Evolutionary conservation across 148 eudicot genomes (phyloP), one percentile per base, ranked within the genome.

Genomic region (Chenopodium album): DNA sequence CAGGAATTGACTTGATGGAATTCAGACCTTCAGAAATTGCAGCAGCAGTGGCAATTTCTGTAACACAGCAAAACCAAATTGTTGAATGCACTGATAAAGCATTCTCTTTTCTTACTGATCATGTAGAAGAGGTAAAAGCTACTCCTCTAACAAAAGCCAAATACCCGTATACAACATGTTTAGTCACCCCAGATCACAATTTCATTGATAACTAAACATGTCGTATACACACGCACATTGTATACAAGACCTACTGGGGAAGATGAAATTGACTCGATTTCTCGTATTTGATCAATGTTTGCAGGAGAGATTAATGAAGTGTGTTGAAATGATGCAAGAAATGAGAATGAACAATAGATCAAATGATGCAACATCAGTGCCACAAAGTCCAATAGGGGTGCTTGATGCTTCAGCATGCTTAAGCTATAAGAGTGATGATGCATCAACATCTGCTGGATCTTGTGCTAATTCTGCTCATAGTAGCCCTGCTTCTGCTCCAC

Each of bases 21-120:
- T 96, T 91, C 92, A 94, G 78, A 89, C 91, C 98, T 68, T 94
- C 97, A 84, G 98, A 94, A 80, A 87, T 96, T 80, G 97, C 98
- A 87, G 98, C 99, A 87, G 95, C 95, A 87, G 98, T 91, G 87
- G 92, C 97, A 63, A 79, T 94, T 62, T 87, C 85, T 89, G 92
- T 91, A 68, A 84, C 87, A 77, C 84, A 73, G 60, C 92, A 90
- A 87, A 85, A 83, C 63, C 88, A 89, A 87, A 84, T 86, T 81
- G 81, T 83, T 64, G 92, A 91, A 81, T 41, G 66, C 62, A 78
- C 83, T 80, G 89, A 88, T 71, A 88, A 87, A 82, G 83, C 90
- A 82, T 48, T 90, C 76, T 85, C 90, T 81, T 59, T 82, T 65
- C 87, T 88, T 77, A 70, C 20, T 84, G 80, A 81, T 46, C 87